Conservation (phyloP, 2,329 filamentous ascomycete species). For the Alternaria sp. region DNA sequence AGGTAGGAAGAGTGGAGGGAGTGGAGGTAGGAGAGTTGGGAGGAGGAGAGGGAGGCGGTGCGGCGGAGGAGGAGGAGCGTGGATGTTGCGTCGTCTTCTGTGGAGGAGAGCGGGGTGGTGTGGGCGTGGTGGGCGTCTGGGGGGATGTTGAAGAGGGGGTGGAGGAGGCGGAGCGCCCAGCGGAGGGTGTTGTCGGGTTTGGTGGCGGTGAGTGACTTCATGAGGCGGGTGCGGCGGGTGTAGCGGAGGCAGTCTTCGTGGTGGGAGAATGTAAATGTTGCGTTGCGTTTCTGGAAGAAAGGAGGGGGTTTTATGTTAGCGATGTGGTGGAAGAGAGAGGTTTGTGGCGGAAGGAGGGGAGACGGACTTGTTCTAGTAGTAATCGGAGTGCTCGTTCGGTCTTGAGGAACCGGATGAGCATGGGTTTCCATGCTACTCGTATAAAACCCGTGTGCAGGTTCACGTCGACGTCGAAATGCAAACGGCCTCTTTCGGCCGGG, state of each 20-base stretch:
- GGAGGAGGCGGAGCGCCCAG: conserved; percentile 36
- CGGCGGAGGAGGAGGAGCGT: conserved; percentile 37
- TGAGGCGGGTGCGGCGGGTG: conserved; percentile 37
- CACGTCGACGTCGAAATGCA: conserved; percentile 22
- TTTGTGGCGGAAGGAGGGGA: neutral
- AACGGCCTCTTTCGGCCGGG: conserved; percentile 16
- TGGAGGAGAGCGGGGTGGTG: conserved; percentile 17
- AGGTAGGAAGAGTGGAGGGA: conserved; percentile 32
- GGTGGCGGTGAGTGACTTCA: conserved; percentile 19
- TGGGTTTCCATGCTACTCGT: conserved; percentile 34
- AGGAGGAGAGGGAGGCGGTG: conserved; percentile 28
- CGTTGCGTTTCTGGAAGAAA: conserved; percentile 22
- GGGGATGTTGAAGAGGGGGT: conserved; percentile 35
- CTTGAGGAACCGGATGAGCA: conserved; percentile 37
- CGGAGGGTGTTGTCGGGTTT: conserved; percentile 27
- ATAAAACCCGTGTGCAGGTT: conserved; percentile 15
- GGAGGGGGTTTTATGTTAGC: neutral
- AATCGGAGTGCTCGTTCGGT: conserved; percentile 32
- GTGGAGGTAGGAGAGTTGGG: conserved; percentile 28
- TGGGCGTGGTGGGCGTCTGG: conserved; percentile 15
- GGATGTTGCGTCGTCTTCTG: conserved; percentile 32
- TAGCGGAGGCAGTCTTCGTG: conserved; percentile 42
- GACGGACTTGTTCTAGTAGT: conserved; percentile 31
- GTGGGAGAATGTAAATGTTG: conserved; percentile 32
- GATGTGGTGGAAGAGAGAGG: no score